Conservation (phyloP, 192 early-diverging fungal genomes). For the Martensiomyces pterosporus region DNA sequence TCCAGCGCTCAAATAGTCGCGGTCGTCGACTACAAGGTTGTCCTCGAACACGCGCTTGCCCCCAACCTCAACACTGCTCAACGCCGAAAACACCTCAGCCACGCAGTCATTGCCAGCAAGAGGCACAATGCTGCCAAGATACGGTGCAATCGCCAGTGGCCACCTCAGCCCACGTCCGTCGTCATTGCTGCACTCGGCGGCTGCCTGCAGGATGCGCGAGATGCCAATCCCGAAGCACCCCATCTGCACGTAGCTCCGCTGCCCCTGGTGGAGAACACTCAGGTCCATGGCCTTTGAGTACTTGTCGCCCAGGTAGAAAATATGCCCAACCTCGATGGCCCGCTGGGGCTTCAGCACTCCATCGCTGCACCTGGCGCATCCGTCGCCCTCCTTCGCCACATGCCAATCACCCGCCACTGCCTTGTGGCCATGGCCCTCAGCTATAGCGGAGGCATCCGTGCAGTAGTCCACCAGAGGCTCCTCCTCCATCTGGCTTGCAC, state of each 20-base stretch:
- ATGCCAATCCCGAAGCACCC: constrained; percentile 91
- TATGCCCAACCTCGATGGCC: constrained; percentile 83
- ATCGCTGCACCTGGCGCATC: constrained; percentile 14
- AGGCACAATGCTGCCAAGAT: constrained; percentile 61
- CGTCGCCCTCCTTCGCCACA: constrained; percentile 28
- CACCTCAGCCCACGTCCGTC: constrained; percentile 59
- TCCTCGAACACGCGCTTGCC: constrained; percentile 20
- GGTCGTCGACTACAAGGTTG: constrained; percentile 70
- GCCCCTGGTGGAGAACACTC: constrained; percentile 34
- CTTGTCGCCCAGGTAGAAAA: constrained; percentile 85
- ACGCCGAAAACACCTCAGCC: constrained; percentile 7
- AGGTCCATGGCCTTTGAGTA: constrained; percentile 75
- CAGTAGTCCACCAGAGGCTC: constrained; percentile 2
- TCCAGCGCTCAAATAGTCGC: constrained; percentile 61
- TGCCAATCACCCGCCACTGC: constrained; percentile 31
- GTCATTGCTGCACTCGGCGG: constrained; percentile 67
- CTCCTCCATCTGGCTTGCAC: not conserved
- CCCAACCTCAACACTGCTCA: constrained; percentile 2
- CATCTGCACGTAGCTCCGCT: constrained; percentile 65
- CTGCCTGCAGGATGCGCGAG: constrained; percentile 75
- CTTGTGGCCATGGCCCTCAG: not conserved
- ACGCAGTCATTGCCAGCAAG: constrained; percentile 19
- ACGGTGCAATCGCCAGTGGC: constrained; percentile 80
- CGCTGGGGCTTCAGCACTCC: constrained; percentile 19
- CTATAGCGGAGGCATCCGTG: not conserved